Base-by-base conservation (phyloP, 345 rosid species). In the Dimocarpus longan region DNA sequence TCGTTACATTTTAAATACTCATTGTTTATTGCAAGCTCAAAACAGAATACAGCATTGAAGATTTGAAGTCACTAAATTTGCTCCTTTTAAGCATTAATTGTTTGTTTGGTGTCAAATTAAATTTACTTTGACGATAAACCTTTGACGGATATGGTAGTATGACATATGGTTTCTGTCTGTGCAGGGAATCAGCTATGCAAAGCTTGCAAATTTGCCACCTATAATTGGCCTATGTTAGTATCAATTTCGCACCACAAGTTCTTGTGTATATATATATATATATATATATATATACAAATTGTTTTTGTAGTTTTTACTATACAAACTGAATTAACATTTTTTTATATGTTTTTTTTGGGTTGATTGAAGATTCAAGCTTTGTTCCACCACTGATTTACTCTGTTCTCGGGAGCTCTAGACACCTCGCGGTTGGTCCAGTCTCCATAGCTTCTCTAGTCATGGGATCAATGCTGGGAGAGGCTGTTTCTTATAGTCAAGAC, bases 121-220 rank as follows among this genome's bases (percentile, higher is more conserved):
- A 62, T 73, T 26, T 18, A 46, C 43, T 15, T 46, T 46, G 43
- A 60, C 67, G 15, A 3, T 15, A 12, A 62, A 2, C 32, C 11
- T 32, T 50, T n/a, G 5, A 52, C 75, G 8, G 44, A 70, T 18
- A 6, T 15, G 50, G 26, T 76, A 22, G 73, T 42, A 81, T 60
- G 64, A 77, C 32, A 19, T 43, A 46, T 15, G 73, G 15, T 78
- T 78, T 76, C 52, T 84, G 39, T 56, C 22, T n/a, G 50, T 86
- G 82, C 93, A 96, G 99, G 99, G 99, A 69, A 97, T 97, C 76
- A 97, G 99, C 74, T 97, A 97, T 77, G 99, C 99, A 76, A 94
- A 97, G 88, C 98, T 97, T 73, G 99, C 99, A 75, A 92, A 93
- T 82, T 86, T 95, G 83, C 97, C 98, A 48, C 98, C 99, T 2